Base-by-base conservation (phyloP, 345 rosid genomes). In the Punica granatum region DNA sequence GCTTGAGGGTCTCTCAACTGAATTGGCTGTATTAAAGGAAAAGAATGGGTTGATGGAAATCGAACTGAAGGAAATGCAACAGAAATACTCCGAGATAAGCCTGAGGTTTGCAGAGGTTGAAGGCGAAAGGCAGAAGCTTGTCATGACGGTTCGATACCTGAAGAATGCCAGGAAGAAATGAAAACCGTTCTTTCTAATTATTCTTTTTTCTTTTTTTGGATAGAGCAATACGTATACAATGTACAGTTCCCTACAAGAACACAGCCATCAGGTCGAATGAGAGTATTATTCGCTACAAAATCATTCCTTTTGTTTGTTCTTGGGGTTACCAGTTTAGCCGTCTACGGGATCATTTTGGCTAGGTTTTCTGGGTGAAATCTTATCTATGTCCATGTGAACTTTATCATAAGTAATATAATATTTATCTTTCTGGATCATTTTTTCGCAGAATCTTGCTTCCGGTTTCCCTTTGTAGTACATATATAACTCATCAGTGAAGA, bases 121-220 rank as follows among this genome's bases (percentile, higher is more conserved):
- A 86, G 96, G 99, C 42, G 99, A 94, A 80, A 85, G 99, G 75
- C 99, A 94, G 70, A 78, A 85, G 77, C 97, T 94, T 64, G 92
- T 88, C 51, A 94, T 94, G 99, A 84, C 91, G 0, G 72, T 89
- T 26, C 84, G 98, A 60, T 85, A 84, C 77, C 80, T 86, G 43
- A 86, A 84, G 83, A 94, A 91, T 63, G 65, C 83, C 35, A 85
- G 65, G 83, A 82, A 79, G 76, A 78, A 76, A 68, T 84, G 68
- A 74, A 72, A 31, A 25, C 59, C 28, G 28, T 3, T 8, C 43
- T 11, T 37, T 30, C 61, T 60, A 54, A 34, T 66, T 46, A 26
- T 8, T 71, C 54, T 66, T 58, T 66, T 59, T 23, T 67, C 80
- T 43, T 44, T 72, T 76, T 73, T 67, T 81, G 49, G 49, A 42